Evolutionary conservation across 139 green algal species (phyloP).

Genomic region (Chlorella sp.): DNA sequence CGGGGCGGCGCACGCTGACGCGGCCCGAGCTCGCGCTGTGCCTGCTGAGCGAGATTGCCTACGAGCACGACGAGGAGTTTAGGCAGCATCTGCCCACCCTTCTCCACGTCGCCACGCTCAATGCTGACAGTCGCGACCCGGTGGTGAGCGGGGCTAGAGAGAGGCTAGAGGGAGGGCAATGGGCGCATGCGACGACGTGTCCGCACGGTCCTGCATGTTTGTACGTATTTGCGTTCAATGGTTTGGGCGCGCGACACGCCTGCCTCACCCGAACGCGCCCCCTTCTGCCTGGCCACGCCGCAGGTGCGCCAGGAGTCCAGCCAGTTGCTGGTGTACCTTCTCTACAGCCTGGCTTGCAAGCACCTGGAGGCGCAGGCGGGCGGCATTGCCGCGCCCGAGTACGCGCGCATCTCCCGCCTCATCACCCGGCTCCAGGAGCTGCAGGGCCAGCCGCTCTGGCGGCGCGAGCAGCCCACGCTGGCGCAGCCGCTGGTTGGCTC

Average conservation of each 20-base stretch:
- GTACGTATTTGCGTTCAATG: too few relatives aligned
- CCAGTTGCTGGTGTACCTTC: conserved; percentile 81
- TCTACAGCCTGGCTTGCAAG: conserved; percentile 64
- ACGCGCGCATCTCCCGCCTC: conserved; percentile 55
- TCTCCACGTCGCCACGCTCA: neutral
- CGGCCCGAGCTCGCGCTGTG: conserved; percentile 89
- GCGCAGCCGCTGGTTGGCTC: conserved; percentile 30
- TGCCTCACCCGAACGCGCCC: too few relatives aligned
- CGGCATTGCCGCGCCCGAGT: conserved; percentile 8
- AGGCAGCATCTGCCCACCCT: conserved; percentile 68
- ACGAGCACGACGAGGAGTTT: conserved; percentile 90
- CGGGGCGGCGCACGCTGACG: too few relatives aligned
- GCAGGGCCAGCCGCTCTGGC: conserved; percentile 77
- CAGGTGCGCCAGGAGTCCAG: conserved; percentile 30
- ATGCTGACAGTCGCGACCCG: conserved; percentile 13
- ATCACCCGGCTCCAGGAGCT: conserved; percentile 81
- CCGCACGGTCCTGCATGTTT: too few relatives aligned
- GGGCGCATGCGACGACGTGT: too few relatives aligned
- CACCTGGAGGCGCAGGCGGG: conserved; percentile 48
- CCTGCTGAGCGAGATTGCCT: conserved; percentile 86
- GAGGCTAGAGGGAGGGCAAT: too few relatives aligned
- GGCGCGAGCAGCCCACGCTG: conserved; percentile 62
- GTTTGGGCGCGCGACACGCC: too few relatives aligned
- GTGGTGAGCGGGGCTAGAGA: too few relatives aligned
- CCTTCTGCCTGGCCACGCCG: too few relatives aligned